Conservation (phyloP, 257 asterid genomes). For the Craterostigma plantagineum region DNA sequence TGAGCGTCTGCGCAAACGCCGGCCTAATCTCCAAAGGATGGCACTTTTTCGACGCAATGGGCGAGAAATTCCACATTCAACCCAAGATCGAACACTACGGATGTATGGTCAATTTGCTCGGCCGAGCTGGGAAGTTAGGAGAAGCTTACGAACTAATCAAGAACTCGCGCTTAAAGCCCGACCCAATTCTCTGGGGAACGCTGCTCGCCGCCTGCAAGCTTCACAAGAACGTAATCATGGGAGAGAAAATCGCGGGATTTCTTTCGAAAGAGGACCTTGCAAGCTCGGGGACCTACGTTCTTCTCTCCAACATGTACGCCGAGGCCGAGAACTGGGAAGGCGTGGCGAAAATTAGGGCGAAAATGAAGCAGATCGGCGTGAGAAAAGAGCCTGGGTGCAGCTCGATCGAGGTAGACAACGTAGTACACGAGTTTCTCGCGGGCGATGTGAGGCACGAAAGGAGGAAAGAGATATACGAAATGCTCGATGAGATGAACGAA, state of each 20-base stretch:
- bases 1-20: conserved; percentile 35
- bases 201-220: conserved; percentile 34
- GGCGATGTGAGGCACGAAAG: conserved; percentile 30
- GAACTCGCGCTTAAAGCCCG: conserved; percentile 12
- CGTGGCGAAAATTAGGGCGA: conserved; percentile 22
- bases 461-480: conserved; percentile 24
- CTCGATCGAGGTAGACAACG: conserved; percentile 29
- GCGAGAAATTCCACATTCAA: conserved; percentile 14
- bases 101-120: conserved; percentile 47
- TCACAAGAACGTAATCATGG: conserved; percentile 21
- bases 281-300: conserved; percentile 30
- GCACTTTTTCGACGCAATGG: conserved; percentile 19
- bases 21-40: conserved; percentile 36
- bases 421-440: conserved; percentile 34
- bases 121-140: conserved; percentile 28
- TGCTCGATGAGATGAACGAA: conserved; percentile 20
- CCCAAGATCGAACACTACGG: conserved; percentile 44
- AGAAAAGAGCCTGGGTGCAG: conserved; percentile 42
- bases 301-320: conserved; percentile 35
- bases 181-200: conserved; percentile 30
- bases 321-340: conserved; percentile 31
- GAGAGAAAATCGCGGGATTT: conserved; percentile 17
- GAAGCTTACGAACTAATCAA: conserved; percentile 27
- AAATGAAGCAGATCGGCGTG: conserved; percentile 31
- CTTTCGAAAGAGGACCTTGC: conserved; percentile 19